phyloP scores from a whole-genome alignment of 2,329 filamentous ascomycete species.

The Parastagonospora avenae region DNA sequence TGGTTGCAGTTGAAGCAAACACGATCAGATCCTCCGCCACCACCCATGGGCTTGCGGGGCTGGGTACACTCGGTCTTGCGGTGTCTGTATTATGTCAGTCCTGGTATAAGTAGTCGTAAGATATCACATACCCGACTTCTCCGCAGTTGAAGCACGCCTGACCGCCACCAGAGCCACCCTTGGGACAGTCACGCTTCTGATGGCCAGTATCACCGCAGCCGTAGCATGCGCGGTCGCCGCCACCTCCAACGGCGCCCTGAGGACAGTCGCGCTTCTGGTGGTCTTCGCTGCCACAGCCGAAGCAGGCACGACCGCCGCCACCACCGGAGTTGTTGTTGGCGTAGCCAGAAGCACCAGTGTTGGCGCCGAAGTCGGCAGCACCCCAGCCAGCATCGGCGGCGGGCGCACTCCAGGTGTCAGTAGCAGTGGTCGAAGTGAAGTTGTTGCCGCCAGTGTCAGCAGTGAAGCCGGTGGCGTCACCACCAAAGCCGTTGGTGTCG shows the following conservation, averaged over 20 bases:
- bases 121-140: slow-evolving; percentile 19
- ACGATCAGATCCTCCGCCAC: slow-evolving; percentile 18
- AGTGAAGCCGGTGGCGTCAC: slow-evolving; percentile 6
- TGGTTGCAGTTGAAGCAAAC: slow-evolving; percentile 29
- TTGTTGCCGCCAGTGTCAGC: slow-evolving; percentile 18
- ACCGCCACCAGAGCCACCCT: slow-evolving; percentile 11
- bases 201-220: slow-evolving; percentile 33
- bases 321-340: slow-evolving; percentile 10
- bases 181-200: slow-evolving; percentile 31
- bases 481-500: slow-evolving; percentile 11
- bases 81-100: slow-evolving; percentile 10
- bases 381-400: background rate
- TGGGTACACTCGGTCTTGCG: slow-evolving; percentile 32
- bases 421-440: slow-evolving; percentile 49
- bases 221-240: slow-evolving; percentile 28
- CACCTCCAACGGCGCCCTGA: slow-evolving; percentile 11
- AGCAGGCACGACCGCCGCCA: slow-evolving; percentile 26
- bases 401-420: slow-evolving; percentile 32
- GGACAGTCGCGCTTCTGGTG: slow-evolving; percentile 35
- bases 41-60: slow-evolving; percentile 16
- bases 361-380: slow-evolving; percentile 6
- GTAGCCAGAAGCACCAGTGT: slow-evolving; percentile 1
- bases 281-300: slow-evolving; percentile 27
- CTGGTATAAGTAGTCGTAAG: slow-evolving; percentile 1
- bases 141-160: slow-evolving; percentile 41